These are phyloP conservation scores for Neurospora africana DNA, from an alignment of 495 filamentous ascomycete genomes.

Conservation along the genomic window DNA sequence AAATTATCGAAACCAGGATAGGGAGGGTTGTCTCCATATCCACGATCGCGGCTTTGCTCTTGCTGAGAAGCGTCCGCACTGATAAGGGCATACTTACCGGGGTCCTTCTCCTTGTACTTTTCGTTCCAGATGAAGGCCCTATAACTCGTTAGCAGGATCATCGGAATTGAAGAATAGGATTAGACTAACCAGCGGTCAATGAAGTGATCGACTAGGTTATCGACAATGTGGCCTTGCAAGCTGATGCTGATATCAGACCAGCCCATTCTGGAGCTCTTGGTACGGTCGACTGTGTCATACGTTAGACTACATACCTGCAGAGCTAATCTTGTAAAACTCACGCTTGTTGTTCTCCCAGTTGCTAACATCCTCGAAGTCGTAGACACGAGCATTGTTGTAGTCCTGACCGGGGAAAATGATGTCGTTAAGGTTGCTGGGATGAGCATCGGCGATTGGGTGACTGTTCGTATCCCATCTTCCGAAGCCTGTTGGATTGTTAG, in stretches of 20 bases:
- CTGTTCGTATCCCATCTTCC: constrained; percentile 53
- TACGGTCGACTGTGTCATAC: constrained; percentile 50
- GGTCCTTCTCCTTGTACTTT: constrained; percentile 64
- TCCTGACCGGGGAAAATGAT: constrained; percentile 87
- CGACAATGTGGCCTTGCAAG: constrained; percentile 66
- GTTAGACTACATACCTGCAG: constrained; percentile 8
- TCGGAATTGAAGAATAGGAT: neutral
- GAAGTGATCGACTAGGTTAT: constrained; percentile 72
- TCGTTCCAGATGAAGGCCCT: constrained; percentile 78
- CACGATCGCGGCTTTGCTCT: neutral
- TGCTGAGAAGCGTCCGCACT: neutral
- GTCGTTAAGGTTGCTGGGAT: constrained; percentile 62
- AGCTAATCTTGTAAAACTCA: constrained; percentile 8
- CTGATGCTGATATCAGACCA: constrained; percentile 87
- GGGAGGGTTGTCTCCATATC: neutral
- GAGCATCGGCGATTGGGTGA: constrained; percentile 78
- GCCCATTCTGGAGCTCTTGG: constrained; percentile 75
- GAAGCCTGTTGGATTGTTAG: constrained; percentile 32
- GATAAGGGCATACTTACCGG: constrained; percentile 42
- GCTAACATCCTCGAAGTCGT: constrained; percentile 77
- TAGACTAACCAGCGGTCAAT: constrained; percentile 52
- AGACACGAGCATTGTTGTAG: constrained; percentile 83
- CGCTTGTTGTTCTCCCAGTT: constrained; percentile 79
- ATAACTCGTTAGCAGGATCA: neutral
- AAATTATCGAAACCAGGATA: neutral